Percentiles rank a stretch among this genome's conserved stretches.
Conservation (phyloP, 2,329 filamentous ascomycete species). For the Phyllosticta citriasiana region DNA sequence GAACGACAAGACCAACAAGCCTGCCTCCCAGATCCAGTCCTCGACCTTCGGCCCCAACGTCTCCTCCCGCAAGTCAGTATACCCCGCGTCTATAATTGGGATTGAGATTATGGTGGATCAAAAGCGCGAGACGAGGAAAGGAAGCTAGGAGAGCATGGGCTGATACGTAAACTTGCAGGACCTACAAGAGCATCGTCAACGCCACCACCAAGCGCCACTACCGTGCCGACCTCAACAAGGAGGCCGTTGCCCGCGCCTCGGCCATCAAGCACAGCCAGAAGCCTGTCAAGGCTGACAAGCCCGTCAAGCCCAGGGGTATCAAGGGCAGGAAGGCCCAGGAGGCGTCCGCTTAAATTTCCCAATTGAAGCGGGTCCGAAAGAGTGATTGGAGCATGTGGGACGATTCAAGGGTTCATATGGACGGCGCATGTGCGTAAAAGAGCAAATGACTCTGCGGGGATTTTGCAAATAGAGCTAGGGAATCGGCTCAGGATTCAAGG, state of each 20-base stretch:
- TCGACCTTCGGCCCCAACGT: constrained; percentile 62
- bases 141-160: not conserved
- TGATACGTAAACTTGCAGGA: constrained; percentile 41
- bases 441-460: not conserved
- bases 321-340: constrained; percentile 61
- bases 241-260: constrained; percentile 76
- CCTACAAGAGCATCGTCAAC: constrained; percentile 82
- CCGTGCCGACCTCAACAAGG: constrained; percentile 45
- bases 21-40: constrained; percentile 55
- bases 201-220: constrained; percentile 75
- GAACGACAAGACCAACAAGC: constrained; percentile 59
- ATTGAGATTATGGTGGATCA: not conserved
- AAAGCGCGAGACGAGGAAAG: not conserved
- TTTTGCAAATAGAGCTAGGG: not conserved
- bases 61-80: constrained; percentile 67
- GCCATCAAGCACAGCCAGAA: constrained; percentile 73
- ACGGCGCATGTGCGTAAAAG: not conserved
- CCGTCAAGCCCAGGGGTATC: constrained; percentile 66
- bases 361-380: not conserved
- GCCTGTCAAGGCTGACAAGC: constrained; percentile 63
- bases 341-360: constrained; percentile 12
- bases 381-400: not conserved
- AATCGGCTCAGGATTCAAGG: not conserved
- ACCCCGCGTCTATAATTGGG: not conserved
- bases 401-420: not conserved